These are phyloP conservation scores for Prototheca wickerhamii DNA, from an alignment of 163 green algal genomes.

Conservation along the genomic window DNA sequence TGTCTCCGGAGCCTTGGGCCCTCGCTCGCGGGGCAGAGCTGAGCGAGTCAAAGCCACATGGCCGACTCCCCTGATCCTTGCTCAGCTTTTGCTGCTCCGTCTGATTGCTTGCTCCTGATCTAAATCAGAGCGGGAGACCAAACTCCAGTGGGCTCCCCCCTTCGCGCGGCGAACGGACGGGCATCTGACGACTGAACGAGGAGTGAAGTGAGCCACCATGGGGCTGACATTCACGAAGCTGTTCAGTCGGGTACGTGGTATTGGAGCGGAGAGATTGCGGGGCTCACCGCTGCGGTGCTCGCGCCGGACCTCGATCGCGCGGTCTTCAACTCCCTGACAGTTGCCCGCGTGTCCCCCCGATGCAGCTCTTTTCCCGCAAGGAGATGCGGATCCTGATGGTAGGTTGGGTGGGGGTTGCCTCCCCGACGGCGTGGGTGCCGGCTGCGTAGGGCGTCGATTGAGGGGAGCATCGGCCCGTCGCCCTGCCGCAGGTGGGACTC, in stretches of 20 bases:
- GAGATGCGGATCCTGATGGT: constrained; percentile 99
- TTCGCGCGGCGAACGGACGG: background rate
- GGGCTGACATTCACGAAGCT: constrained; percentile 91
- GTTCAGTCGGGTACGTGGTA: constrained; percentile 38
- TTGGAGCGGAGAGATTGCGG: background rate
- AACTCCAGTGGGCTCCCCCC: no score
- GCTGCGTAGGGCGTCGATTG: background rate
- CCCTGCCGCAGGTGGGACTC: constrained; percentile 60
- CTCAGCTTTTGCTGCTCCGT: background rate
- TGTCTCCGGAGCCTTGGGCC: background rate
- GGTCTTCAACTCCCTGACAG: background rate
- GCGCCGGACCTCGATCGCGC: background rate
- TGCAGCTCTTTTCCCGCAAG: constrained; percentile 90
- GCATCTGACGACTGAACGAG: background rate
- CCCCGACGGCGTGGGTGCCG: background rate
- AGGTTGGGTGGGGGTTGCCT: background rate
- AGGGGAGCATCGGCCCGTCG: background rate
- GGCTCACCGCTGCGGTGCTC: background rate
- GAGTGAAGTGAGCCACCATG: constrained; percentile 46
- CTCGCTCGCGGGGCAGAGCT: background rate
- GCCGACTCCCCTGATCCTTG: background rate
- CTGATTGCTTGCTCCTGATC: background rate
- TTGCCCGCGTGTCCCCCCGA: background rate
- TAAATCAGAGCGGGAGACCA: background rate
- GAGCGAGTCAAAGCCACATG: background rate